phyloP scores from a whole-genome alignment of 371 early-diverging fungal genomes.

The Mortierella sp. region DNA sequence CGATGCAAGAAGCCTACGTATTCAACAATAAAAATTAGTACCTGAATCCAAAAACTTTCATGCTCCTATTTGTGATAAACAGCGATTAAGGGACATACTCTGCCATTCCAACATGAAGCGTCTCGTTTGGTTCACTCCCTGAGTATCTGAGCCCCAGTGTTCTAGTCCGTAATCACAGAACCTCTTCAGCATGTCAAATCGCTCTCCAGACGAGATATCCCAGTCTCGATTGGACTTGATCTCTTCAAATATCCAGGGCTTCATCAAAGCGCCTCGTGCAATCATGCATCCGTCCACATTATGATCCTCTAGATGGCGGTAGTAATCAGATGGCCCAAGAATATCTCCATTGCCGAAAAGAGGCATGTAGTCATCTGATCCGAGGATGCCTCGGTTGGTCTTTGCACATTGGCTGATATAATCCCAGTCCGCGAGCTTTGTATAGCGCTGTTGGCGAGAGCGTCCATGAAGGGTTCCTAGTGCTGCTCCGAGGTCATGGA shows the following conservation, averaged over 20 bases:
- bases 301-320: conserved; percentile 68
- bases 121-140: conserved; percentile 88
- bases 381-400: conserved; percentile 61
- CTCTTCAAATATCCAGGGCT: conserved; percentile 98
- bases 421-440: conserved; percentile 91
- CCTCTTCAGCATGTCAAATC: conserved; percentile 89
- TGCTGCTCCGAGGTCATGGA: conserved; percentile 74
- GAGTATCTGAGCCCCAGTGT: conserved; percentile 95
- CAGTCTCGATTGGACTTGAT: conserved; percentile 88
- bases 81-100: conserved; percentile 58
- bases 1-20: conserved; percentile 57
- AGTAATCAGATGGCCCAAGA: conserved; percentile 89
- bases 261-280: conserved; percentile 80
- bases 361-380: conserved; percentile 66
- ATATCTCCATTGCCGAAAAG: conserved; percentile 93
- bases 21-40: not conserved
- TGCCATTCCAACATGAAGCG: conserved; percentile 95
- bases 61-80: not conserved
- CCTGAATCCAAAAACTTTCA: not conserved
- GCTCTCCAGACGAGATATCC: conserved; percentile 93
- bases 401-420: conserved; percentile 80
- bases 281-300: conserved; percentile 93
- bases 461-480: conserved; percentile 89
- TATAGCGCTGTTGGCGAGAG: conserved; percentile 93
- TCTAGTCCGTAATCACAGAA: conserved; percentile 92